phyloP scores from a whole-genome alignment of 176 grass and related monocot species.

The Pontederia paniculata region DNA sequence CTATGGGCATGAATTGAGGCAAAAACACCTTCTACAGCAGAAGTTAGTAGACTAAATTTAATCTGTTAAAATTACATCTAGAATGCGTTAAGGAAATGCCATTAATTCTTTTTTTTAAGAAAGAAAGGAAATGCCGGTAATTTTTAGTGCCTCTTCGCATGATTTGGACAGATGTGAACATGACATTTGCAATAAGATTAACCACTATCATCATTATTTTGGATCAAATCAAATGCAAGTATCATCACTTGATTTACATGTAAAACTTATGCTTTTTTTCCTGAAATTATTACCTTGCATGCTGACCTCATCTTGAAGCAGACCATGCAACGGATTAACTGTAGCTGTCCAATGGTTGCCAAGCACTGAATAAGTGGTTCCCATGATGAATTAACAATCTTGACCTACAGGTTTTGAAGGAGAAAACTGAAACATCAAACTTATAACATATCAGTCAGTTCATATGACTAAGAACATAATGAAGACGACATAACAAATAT shows the following conservation, averaged over 20 bases:
- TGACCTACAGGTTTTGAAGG: constrained; percentile 28
- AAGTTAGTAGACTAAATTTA: constrained; percentile 33
- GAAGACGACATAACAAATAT: not conserved
- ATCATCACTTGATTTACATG: not conserved
- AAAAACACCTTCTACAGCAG: constrained; percentile 33
- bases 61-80: constrained; percentile 29
- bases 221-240: not conserved
- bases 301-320: constrained; percentile 51
- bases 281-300: constrained; percentile 37
- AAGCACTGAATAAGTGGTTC: constrained; percentile 40
- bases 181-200: not conserved
- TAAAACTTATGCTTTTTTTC: not conserved
- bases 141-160: no score
- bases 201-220: not conserved
- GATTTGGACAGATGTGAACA: not conserved
- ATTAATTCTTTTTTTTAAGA: no score
- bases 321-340: constrained; percentile 44
- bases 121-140: not conserved
- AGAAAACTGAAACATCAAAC: constrained; percentile 15
- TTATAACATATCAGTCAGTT: not conserved
- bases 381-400: constrained; percentile 36
- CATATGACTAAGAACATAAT: not conserved
- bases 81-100: not conserved
- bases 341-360: constrained; percentile 62
- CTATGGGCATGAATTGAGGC: constrained; percentile 29